Conservation (phyloP, 345 rosid genomes). For the Stellera chamaejasme region DNA sequence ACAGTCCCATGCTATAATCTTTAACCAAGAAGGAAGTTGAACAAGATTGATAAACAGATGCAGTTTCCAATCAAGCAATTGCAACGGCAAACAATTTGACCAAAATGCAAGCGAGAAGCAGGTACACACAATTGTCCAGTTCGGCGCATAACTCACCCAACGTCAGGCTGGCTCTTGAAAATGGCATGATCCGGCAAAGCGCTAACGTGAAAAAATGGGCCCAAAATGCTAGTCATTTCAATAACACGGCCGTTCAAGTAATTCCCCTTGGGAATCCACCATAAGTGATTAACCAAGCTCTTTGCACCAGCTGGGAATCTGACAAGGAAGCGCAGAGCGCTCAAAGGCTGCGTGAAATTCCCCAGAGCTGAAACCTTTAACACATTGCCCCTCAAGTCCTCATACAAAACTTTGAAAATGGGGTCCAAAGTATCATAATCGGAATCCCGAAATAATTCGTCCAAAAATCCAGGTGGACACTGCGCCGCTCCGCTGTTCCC, state of each 20-base stretch:
- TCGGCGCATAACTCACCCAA: conserved; percentile 58
- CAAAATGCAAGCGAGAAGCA: no score
- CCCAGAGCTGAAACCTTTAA: conserved; percentile 75
- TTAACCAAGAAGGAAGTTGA: neutral
- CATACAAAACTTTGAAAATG: conserved; percentile 65
- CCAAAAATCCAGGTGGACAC: conserved; percentile 71
- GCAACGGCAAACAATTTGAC: no score
- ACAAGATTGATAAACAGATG: conserved; percentile 1
- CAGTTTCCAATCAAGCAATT: no score
- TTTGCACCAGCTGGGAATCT: conserved; percentile 67
- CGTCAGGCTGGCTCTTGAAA: conserved; percentile 94
- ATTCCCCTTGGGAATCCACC: conserved; percentile 93
- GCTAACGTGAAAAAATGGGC: conserved; percentile 95
- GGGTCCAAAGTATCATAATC: conserved; percentile 83
- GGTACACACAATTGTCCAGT: no score
- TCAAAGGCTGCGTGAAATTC: conserved; percentile 79
- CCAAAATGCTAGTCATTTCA: conserved; percentile 95
- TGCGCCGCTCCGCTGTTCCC: conserved; percentile 31
- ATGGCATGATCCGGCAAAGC: conserved; percentile 73
- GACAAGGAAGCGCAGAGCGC: conserved; percentile 69
- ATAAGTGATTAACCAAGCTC: conserved; percentile 70
- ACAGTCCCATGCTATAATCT: no score
- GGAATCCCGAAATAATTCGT: conserved; percentile 72
- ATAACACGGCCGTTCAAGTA: conserved; percentile 88
- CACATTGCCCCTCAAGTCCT: conserved; percentile 85